Percentiles rank a stretch among this genome's conserved stretches.
Evolutionary conservation across 73 alveolate genomes (phyloP).

Genomic region (Diophrys sp.): DNA sequence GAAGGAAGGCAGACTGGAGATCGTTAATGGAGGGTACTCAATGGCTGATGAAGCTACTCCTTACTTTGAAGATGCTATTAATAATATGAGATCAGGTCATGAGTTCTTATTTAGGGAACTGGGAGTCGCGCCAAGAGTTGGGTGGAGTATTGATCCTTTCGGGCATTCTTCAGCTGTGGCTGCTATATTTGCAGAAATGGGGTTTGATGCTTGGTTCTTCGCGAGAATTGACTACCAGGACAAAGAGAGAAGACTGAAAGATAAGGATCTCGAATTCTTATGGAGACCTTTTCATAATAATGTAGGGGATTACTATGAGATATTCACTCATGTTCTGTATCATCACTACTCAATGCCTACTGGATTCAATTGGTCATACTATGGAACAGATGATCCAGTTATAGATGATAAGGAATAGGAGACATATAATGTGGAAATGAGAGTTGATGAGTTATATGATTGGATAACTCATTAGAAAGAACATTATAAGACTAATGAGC

Average conservation of each 20-base stretch:
- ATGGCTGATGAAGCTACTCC: conserved; percentile 93
- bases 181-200: conserved; percentile 86
- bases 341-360: conserved; percentile 45
- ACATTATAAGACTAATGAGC: conserved; percentile 55
- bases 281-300: conserved; percentile 75
- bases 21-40: conserved; percentile 89
- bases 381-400: conserved; percentile 29
- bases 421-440: conserved; percentile 58
- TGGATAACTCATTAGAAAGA: conserved; percentile 12
- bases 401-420: conserved; percentile 51
- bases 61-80: conserved; percentile 76
- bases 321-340: conserved; percentile 52
- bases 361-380: conserved; percentile 20
- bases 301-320: conserved; percentile 24
- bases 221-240: conserved; percentile 94
- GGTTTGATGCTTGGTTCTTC: conserved; percentile 87
- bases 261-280: conserved; percentile 77
- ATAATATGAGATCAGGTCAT: conserved; percentile 78
- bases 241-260: conserved; percentile 59
- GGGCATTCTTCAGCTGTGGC: conserved; percentile 91
- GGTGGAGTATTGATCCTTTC: conserved; percentile 95
- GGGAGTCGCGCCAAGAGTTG: conserved; percentile 61
- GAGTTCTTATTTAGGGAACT: conserved; percentile 32
- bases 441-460: conserved; percentile 35
- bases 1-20: conserved; percentile 72